Evolutionary conservation across 73 alveolate species (phyloP).

Genomic region (Paramecium bursaria): DNA sequence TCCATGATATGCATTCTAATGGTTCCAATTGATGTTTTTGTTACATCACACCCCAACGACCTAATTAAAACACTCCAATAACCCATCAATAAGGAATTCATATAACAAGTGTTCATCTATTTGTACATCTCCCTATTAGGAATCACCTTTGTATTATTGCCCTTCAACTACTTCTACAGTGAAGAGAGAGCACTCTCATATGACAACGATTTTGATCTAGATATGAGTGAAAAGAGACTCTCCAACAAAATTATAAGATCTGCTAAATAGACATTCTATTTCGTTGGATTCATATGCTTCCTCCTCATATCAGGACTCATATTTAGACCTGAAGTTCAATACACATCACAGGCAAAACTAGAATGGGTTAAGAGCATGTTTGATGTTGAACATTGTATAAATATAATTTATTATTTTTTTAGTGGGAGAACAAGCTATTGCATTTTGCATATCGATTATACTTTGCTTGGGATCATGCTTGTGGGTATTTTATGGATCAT

Average conservation of each 20-base stretch:
- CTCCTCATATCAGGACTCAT: conserved; percentile 36
- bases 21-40: conserved; percentile 84
- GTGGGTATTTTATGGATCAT: conserved; percentile 73
- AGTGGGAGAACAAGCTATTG: conserved; percentile 66
- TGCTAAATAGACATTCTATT: conserved; percentile 52
- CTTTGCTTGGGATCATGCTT: conserved; percentile 73
- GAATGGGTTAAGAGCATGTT: conserved; percentile 68
- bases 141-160: conserved; percentile 74
- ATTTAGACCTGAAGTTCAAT: conserved; percentile 46
- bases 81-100: conserved; percentile 44
- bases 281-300: conserved; percentile 36
- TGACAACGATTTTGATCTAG: conserved; percentile 58
- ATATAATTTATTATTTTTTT: background rate
- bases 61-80: conserved; percentile 16
- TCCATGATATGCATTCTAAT: conserved; percentile 74
- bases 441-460: conserved; percentile 69
- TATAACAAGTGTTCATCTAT: conserved; percentile 25
- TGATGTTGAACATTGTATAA: conserved; percentile 67
- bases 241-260: conserved; percentile 49
- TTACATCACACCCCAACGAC: conserved; percentile 63
- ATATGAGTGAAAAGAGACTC: conserved; percentile 54
- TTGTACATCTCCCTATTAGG: conserved; percentile 58
- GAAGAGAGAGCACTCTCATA: conserved; percentile 69
- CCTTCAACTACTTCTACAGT: conserved; percentile 78
- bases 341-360: conserved; percentile 11